phyloP scores from a whole-genome alignment of 768 basidiomycete species.

The Podaxis mareebaensis region DNA sequence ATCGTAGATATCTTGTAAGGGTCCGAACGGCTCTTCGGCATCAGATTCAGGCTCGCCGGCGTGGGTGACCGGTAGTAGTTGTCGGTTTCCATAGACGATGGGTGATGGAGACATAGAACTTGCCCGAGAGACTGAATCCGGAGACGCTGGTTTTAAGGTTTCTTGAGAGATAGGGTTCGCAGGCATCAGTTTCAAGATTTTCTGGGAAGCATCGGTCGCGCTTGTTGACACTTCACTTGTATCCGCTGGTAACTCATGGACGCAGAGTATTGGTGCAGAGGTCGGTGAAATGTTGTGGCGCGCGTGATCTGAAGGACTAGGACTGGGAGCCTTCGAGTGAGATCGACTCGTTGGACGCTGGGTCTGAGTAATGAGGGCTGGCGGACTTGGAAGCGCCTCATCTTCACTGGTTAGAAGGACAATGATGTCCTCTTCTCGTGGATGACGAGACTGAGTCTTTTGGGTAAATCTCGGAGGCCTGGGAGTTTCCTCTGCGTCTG shows the following conservation, averaged over 20 bases:
- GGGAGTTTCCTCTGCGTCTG: conserved; percentile 19
- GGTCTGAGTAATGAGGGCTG: too few relatives aligned
- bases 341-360: not conserved
- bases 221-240: too few relatives aligned
- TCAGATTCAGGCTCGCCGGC: not conserved
- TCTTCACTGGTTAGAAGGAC: conserved; percentile 22
- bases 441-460: not conserved
- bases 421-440: conserved; percentile 13
- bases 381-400: conserved; percentile 6
- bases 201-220: not conserved
- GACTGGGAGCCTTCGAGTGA: not conserved
- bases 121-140: not conserved
- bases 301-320: not conserved
- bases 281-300: not conserved
- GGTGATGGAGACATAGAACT: not conserved
- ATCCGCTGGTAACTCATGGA: not conserved
- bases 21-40: not conserved
- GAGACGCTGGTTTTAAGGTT: not conserved
- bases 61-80: not conserved
- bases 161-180: not conserved
- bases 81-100: not conserved
- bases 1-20: conserved; percentile 9
- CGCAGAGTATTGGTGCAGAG: not conserved
- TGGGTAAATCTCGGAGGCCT: not conserved
- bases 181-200: not conserved